Evolutionary conservation across 768 basidiomycete species (phyloP), one percentile per base, ranked within the genome.

Genomic region (Suillus placidus): DNA sequence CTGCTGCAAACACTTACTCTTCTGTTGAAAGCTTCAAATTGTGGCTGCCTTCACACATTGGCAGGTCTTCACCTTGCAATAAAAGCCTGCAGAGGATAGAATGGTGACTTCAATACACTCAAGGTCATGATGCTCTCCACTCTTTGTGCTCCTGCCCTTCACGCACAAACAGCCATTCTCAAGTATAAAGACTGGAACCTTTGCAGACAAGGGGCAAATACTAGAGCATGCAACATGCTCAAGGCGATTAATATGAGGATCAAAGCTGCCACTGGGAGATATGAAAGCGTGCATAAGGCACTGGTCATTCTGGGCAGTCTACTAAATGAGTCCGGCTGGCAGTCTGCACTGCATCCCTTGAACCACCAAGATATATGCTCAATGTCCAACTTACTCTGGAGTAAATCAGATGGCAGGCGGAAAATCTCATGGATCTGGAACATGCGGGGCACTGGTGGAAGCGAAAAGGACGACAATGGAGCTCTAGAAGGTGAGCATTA

Each of bases 131-230:
- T n/a, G n/a, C n/a, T n/a, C n/a, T n/a, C n/a, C n/a, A n/a, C n/a
- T n/a, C n/a, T n/a, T n/a, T n/a, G n/a, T n/a, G n/a, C n/a, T n/a
- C n/a, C n/a, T n/a, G 9, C 26, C 5, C 57, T 68, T 9, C 42
- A 47, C 1, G 49, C 38, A 5, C 51, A 58, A 9, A 35, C 35
- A 35, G 35, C 35, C 35, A 35, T 35, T 35, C 35, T 35, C 35
- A 35, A 35, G 35, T 18, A 61, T 55, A 67, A 69, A 40, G 63
- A 67, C n/a, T 51, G 40, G 3, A 51, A 67, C 23, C 32, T 66
- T 3, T 58, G 26, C 10, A 60, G 68, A 1, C 68, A 69, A 40
- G 61, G 65, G 6, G 65, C 52, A 18, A 61, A 64, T 40, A 66
- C 62, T 4, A 60, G 60, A 13, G 62, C 61, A 1, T 4, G 38